Evolutionary conservation across 495 filamentous ascomycete genomes (phyloP), one percentile per base, ranked within the genome.

Genomic region (Aspergillus incahuasiensis): DNA sequence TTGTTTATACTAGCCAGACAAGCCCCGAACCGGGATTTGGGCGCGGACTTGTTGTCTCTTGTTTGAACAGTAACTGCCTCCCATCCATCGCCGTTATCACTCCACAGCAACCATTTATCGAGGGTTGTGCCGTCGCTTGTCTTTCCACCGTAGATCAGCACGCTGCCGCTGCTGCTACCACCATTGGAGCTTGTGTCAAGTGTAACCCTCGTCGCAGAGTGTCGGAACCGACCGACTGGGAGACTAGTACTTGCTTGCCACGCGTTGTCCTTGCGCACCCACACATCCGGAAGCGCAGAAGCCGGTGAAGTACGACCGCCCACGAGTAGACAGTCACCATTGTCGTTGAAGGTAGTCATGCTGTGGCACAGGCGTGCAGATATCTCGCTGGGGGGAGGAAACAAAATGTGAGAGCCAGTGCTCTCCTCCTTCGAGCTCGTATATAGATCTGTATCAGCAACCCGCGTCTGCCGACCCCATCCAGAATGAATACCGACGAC

Each of bases 281-380:
- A 96, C 62, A 88, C 91, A 68, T 92, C 87, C 16, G 70, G 66
- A 7, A 88, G 60, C 5, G 80, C 82, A 19, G 74, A 76, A 15
- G 84, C 77, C 2, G 92, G 92, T 6, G 89, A 92, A 12, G 80
- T 78, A 45, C 92, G 76, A 13, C 92, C 92, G 16, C 91, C 91
- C n/a, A 86, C 82, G 16, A 96, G 69, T 8, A 96, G 65, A 52
- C 74, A 79, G 34, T 76, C 74, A 4, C 64, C 65, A 45, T 19
- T 25, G 4, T 68, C 62, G 20, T 69, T 74, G 9, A 89, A 59
- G 34, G 78, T 68, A 11, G 86, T 91, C 18, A 92, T 73, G 0
- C 87, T 87, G 66, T 95, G 90, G 56, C 88, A 91, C 82, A 92
- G 87, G 43, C 89, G 76, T 49, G 77, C 72, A 12, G 75, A 48